Evolutionary conservation across 192 early-diverging fungal genomes (phyloP).

Genomic region (Rhizophagus prolifer): DNA sequence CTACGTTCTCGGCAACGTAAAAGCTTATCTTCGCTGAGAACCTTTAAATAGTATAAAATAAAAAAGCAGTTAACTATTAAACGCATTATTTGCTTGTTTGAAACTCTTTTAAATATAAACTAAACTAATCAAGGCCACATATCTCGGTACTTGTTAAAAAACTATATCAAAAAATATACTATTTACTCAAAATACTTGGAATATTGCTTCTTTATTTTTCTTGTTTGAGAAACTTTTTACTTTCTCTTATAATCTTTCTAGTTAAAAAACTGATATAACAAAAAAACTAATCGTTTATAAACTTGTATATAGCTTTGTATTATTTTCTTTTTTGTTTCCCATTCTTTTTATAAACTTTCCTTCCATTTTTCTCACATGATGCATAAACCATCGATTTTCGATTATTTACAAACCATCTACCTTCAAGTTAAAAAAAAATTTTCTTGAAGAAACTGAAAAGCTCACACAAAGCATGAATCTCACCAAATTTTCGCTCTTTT

Average conservation of each 20-base stretch:
- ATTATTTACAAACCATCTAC: neutral
- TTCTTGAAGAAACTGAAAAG: neutral
- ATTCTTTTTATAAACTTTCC: slow-evolving; percentile 18
- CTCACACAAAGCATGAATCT: slow-evolving; percentile 3
- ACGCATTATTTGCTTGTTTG: neutral
- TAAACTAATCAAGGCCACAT: slow-evolving; percentile 1
- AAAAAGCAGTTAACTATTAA: neutral
- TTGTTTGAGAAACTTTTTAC: neutral
- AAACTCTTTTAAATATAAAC: slow-evolving; percentile 10
- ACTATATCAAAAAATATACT: neutral
- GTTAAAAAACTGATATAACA: slow-evolving; percentile 12
- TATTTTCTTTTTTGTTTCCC: neutral
- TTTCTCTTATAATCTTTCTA: neutral
- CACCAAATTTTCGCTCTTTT: slow-evolving; percentile 17
- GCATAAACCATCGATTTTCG: neutral
- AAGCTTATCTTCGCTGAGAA: slow-evolving; percentile 2
- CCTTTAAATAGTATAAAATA: neutral
- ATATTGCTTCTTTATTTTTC: neutral
- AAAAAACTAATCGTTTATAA: neutral
- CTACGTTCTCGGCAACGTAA: slow-evolving; percentile 18
- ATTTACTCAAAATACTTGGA: neutral
- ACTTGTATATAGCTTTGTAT: neutral
- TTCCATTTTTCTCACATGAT: neutral
- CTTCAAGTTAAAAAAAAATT: slow-evolving; percentile 9
- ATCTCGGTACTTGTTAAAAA: slow-evolving; percentile 9